Evolutionary conservation across 1,284 basidiomycete genomes (phyloP), one percentile per base, ranked within the genome.

Genomic region (Pterula multifida): DNA sequence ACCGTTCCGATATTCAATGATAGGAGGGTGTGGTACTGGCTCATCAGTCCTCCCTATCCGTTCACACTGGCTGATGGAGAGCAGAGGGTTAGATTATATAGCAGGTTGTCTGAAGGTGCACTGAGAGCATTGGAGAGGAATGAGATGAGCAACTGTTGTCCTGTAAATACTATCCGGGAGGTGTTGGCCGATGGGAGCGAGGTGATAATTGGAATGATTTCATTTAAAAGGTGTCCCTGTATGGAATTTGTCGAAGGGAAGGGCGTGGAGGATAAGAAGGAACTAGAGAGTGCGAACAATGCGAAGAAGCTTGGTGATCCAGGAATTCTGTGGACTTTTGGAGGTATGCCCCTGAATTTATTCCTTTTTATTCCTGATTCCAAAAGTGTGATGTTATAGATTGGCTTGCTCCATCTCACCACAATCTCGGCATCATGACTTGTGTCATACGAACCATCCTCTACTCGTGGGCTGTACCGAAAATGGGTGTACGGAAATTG

Each of bases 341-440:
- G 39, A 9, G 21, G 39, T 42, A n/a, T n/a, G n/a, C n/a, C n/a
- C n/a, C n/a, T n/a, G n/a, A n/a, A n/a, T n/a, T n/a, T n/a, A n/a
- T n/a, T n/a, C n/a, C n/a, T n/a, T n/a, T n/a, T n/a, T n/a, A n/a
- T n/a, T n/a, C n/a, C n/a, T n/a, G n/a, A n/a, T n/a, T n/a, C n/a
- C n/a, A n/a, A n/a, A n/a, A n/a, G n/a, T n/a, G n/a, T n/a, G n/a
- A n/a, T 32, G 6, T 15, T 32, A 42, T 22, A 65, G 63, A 62
- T 51, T 64, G 61, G 44, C 54, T 64, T 11, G 50, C 55, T 13
- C 56, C 62, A 12, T 55, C 53, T 15, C 56, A 63, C 50, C 63
- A 64, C 47, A 56, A 57, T 1, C 54, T 56, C 48, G 63, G 63
- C 9, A 63, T 65, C 25, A 65, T 64, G 62, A 58, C 57, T 17